Evolutionary conservation across 495 filamentous ascomycete species (phyloP), one percentile per base, ranked within the genome.

Genomic region (Astrothelium macrocarpum): DNA sequence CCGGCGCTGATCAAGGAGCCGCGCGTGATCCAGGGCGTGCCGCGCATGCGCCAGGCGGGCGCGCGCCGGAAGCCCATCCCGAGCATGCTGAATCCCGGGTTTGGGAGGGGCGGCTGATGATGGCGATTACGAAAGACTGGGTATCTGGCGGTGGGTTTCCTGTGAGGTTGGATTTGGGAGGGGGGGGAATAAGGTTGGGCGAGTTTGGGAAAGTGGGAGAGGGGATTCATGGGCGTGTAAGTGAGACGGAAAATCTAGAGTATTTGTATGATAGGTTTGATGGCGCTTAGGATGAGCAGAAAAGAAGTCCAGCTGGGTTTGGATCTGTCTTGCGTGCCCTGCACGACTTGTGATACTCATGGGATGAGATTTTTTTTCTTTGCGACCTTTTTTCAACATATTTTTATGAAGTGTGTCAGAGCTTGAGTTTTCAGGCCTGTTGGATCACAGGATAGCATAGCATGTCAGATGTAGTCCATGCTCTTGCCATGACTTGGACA

Each of bases 1-100:
- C 81, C 85, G 32, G 82, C 84, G 12, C 77, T 96, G 56, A 95
- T 98, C 91, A 87, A 87, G 73, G 94, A 96, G 67, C 77, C 77
- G 58, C 59, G 79, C 59, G 71, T 73, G 32, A 72, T 78, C 36
- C 74, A 79, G 61, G 73, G 76, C 62, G 73, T 76, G 34, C 73
- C 80, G 26, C 62, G 73, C 59, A 67, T 79, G 49, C 68, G 70
- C 32, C 32, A 70, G 64, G 67, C 71, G 14, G 71, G 74, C 63
- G 70, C 76, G 18, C 71, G 72, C 25, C 67, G 76, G 20, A 78
- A 76, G 66, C 75, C 76, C 0, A 75, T 78, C 32, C 75, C 76
- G 4, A 68, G 66, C 45, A 70, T 68, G 65, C 45, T 70, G 5
- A 56, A 56, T 16, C 49, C 49, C 9, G 49, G 49, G 49, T 26